phyloP scores from a whole-genome alignment of 768 basidiomycete species.

The Lactarius sp. region DNA sequence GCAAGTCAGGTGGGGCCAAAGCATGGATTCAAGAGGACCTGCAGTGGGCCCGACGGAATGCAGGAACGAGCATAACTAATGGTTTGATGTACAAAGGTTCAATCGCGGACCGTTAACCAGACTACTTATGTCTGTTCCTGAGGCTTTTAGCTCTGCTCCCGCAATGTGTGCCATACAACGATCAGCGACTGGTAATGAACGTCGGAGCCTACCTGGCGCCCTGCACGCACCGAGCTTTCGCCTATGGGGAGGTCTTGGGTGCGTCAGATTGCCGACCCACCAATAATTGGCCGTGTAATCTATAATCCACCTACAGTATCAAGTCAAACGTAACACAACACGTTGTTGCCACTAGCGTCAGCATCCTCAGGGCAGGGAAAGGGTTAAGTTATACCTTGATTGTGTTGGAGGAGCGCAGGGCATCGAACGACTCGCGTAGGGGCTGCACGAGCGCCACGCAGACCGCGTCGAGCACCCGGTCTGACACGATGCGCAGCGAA shows the following conservation, averaged over 20 bases:
- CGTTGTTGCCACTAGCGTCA: background rate
- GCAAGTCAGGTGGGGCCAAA: no score
- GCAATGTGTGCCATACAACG: constrained; percentile 27
- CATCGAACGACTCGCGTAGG: constrained; percentile 53
- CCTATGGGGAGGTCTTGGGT: constrained; percentile 88
- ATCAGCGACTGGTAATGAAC: constrained; percentile 9
- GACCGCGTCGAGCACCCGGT: constrained; percentile 76
- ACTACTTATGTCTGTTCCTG: background rate
- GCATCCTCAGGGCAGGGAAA: background rate
- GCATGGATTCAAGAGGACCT: no score
- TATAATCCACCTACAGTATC: constrained; percentile 54
- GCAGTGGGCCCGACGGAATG: background rate
- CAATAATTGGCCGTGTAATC: constrained; percentile 79
- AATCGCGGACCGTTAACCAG: background rate
- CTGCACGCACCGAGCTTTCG: constrained; percentile 74
- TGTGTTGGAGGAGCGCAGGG: constrained; percentile 61
- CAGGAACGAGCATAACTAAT: background rate
- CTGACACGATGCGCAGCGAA: constrained; percentile 90
- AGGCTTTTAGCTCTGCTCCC: constrained; percentile 9
- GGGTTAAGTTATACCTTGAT: constrained; percentile 50
- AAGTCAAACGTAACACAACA: background rate
- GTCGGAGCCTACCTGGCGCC: background rate
- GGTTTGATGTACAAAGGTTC: constrained; percentile 28
- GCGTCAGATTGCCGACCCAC: constrained; percentile 91
- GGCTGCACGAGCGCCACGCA: constrained; percentile 54